phyloP scores from a whole-genome alignment of 2,329 filamentous ascomycete genomes.

The Zarea fungicola region DNA sequence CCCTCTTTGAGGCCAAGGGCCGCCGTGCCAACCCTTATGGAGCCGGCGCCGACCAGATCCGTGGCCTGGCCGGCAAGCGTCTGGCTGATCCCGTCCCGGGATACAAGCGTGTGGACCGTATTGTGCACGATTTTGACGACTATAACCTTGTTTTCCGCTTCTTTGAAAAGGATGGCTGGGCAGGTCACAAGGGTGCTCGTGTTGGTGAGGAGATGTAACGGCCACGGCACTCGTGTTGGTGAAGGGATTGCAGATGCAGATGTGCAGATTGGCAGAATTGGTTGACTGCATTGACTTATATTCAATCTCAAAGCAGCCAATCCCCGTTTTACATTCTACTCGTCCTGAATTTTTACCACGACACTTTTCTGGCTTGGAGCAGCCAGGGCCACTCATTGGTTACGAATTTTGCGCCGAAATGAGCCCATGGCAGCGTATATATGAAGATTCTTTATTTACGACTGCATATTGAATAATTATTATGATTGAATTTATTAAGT shows the following conservation, averaged over 20 bases:
- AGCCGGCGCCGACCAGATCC: constrained; percentile 35
- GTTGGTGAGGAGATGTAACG: constrained; percentile 47
- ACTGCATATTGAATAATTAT: background rate
- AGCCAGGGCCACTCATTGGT: constrained; percentile 1
- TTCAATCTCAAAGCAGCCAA: too few relatives aligned
- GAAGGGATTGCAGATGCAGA: background rate
- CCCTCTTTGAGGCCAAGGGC: constrained; percentile 85
- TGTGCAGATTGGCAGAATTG: too few relatives aligned
- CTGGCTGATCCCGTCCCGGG: constrained; percentile 75
- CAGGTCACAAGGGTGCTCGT: constrained; percentile 45
- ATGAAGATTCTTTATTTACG: background rate
- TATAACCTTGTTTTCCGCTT: constrained; percentile 96
- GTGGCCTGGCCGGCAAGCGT: constrained; percentile 37
- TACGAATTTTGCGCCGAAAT: background rate
- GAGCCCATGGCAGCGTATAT: background rate
- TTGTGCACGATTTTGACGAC: constrained; percentile 95
- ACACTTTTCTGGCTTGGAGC: background rate
- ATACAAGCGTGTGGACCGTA: constrained; percentile 85
- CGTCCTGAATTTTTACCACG: background rate
- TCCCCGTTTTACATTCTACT: constrained; percentile 1
- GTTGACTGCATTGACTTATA: too few relatives aligned
- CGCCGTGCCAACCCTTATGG: constrained; percentile 38
- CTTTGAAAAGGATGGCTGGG: constrained; percentile 85
- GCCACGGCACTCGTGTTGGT: too few relatives aligned
- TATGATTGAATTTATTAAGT: background rate